Evolutionary conservation across 2,329 filamentous ascomycete genomes (phyloP).

Genomic region (Fusarium albidum): DNA sequence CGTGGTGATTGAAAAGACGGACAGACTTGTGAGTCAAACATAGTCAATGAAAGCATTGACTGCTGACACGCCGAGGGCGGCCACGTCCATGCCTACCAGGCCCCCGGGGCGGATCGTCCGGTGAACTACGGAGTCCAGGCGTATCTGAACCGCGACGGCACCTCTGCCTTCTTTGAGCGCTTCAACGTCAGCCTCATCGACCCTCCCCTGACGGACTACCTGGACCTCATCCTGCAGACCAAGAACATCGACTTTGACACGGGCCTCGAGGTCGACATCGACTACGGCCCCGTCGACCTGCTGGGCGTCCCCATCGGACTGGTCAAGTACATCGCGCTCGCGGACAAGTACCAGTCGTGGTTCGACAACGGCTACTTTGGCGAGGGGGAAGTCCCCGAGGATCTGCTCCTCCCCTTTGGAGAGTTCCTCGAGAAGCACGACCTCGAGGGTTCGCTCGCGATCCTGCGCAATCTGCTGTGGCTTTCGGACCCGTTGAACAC

Average conservation of each 20-base stretch:
- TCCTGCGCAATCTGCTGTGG: slow-evolving; percentile 21
- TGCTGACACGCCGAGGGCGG: slow-evolving; percentile 16
- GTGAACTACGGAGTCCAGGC: slow-evolving; percentile 30
- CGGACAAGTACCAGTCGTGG: slow-evolving; percentile 20
- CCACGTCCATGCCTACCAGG: slow-evolving; percentile 25
- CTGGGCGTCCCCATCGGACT: neutral
- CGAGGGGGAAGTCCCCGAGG: slow-evolving; percentile 2
- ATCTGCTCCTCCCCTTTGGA: slow-evolving; percentile 25
- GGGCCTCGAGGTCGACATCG: slow-evolving; percentile 8
- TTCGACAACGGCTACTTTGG: slow-evolving; percentile 30
- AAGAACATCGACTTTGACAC: slow-evolving; percentile 21
- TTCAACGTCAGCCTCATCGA: slow-evolving; percentile 23
- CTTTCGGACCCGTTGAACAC: slow-evolving; percentile 10
- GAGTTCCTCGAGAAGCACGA: slow-evolving; percentile 16
- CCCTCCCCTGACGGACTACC: neutral
- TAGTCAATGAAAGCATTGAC: fast-evolving
- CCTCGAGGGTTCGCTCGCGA: neutral
- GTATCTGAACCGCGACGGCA: slow-evolving; percentile 17
- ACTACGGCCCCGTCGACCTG: slow-evolving; percentile 14
- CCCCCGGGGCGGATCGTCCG: neutral
- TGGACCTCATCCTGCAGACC: neutral
- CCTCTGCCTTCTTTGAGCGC: slow-evolving; percentile 20
- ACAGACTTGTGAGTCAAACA: slow-evolving; percentile 4
- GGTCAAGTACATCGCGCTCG: slow-evolving; percentile 6
- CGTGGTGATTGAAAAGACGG: slow-evolving; percentile 29